Conservation (phyloP, 2,329 filamentous ascomycete species). For the Xylaria sp. region DNA sequence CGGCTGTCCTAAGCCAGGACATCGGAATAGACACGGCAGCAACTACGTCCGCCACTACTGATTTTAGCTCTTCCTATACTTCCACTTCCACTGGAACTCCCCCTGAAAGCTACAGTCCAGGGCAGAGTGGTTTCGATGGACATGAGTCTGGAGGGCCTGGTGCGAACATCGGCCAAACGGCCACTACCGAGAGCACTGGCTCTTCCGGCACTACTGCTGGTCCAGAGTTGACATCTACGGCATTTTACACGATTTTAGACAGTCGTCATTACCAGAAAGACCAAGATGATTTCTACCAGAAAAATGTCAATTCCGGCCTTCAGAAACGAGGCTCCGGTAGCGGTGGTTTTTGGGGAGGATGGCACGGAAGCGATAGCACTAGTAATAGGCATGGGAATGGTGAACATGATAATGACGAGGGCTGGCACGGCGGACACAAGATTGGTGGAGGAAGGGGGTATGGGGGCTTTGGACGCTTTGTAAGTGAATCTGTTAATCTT, state of each 20-base stretch:
- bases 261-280: neutral
- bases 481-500: constrained; percentile 7
- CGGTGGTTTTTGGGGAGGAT: constrained; percentile 17
- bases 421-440: neutral
- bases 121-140: neutral
- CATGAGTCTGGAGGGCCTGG: neutral
- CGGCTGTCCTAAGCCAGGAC: neutral
- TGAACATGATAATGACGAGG: too few species aligned
- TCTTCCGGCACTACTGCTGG: neutral
- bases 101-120: neutral
- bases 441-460: neutral
- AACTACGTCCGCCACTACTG: neutral
- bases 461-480: constrained; percentile 13
- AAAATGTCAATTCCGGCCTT: neutral
- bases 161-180: neutral
- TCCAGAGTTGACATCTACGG: neutral
- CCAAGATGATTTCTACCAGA: neutral
- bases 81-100: neutral
- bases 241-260: neutral
- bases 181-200: neutral
- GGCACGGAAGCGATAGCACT: neutral
- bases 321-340: constrained; percentile 18
- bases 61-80: constrained; percentile 1
- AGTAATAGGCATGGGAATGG: neutral
- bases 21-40: neutral